phyloP scores from a whole-genome alignment of 1,139 yeast species.

The Nakaseomyces kungkrabaensis region DNA sequence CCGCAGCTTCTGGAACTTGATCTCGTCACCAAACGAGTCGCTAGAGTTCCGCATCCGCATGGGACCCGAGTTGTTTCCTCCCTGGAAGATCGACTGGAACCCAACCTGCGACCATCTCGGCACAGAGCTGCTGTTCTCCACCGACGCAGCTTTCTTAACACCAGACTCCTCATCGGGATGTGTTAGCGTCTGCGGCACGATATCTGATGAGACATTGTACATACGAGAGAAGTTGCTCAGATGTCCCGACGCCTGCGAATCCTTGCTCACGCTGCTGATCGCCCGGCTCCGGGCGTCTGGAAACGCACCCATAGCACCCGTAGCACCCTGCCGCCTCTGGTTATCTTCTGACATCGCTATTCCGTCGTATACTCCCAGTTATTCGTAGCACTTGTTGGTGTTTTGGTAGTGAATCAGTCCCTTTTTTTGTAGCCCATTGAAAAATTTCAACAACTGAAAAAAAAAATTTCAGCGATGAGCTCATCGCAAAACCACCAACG shows the following conservation, averaged over 20 bases:
- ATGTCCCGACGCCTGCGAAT: neutral
- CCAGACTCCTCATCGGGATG: slow-evolving; percentile 7
- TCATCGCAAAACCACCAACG: neutral
- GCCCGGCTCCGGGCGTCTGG: neutral
- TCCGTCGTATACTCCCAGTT: too few species aligned
- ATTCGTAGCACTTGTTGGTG: too few species aligned
- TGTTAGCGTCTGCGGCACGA: slow-evolving; percentile 16
- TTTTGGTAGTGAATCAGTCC: too few species aligned
- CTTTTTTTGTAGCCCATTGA: too few species aligned
- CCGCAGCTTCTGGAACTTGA: neutral
- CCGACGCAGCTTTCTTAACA: slow-evolving; percentile 5
- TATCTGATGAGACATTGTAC: slow-evolving; percentile 16
- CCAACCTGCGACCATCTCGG: slow-evolving; percentile 29
- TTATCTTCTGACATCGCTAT: neutral
- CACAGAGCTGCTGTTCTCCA: slow-evolving; percentile 8
- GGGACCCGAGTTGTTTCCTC: slow-evolving; percentile 7
- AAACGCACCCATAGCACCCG: neutral
- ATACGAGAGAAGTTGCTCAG: slow-evolving; percentile 7
- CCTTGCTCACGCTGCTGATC: neutral
- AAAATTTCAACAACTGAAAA: neutral
- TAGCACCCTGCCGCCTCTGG: neutral
- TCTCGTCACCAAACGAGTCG: slow-evolving; percentile 3
- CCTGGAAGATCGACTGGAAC: slow-evolving; percentile 27
- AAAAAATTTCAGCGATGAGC: slow-evolving; percentile 2
- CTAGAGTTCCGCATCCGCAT: slow-evolving; percentile 4